These are phyloP conservation scores for Alternaria postmessia DNA, from an alignment of 2,329 filamentous ascomycete species.

Conservation along the genomic window DNA sequence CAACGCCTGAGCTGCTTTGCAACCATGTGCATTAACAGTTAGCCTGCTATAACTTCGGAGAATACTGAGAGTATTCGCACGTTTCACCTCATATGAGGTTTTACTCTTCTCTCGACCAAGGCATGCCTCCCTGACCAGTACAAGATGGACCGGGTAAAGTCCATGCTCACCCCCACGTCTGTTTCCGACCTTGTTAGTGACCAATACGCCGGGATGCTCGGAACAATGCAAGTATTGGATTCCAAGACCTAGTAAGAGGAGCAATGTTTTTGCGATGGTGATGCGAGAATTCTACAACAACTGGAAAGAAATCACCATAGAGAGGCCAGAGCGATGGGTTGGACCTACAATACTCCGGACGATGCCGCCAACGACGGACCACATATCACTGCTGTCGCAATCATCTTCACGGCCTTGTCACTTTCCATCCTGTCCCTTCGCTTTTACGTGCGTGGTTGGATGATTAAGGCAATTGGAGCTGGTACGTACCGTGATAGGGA, in stretches of 20 bases:
- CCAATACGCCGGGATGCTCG: background rate
- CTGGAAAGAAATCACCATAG: background rate
- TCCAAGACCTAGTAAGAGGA: background rate
- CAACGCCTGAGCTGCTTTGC: background rate
- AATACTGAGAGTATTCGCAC: background rate
- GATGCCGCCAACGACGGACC: slow-evolving; percentile 11
- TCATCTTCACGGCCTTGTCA: slow-evolving; percentile 14
- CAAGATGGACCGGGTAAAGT: background rate
- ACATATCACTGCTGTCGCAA: slow-evolving; percentile 14
- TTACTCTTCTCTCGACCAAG: slow-evolving; percentile 2
- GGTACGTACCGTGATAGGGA: slow-evolving; percentile 9
- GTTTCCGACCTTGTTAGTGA: background rate
- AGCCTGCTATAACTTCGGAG: background rate
- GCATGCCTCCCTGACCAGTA: background rate
- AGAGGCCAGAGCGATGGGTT: slow-evolving; percentile 15
- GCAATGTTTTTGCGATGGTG: background rate
- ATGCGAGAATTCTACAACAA: background rate
- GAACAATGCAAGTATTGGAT: background rate
- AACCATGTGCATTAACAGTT: background rate
- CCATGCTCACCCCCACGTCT: background rate
- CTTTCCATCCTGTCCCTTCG: slow-evolving; percentile 15
- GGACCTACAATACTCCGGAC: slow-evolving; percentile 22
- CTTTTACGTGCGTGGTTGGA: slow-evolving; percentile 20
- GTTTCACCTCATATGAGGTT: slow-evolving; percentile 4
- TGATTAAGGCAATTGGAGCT: slow-evolving; percentile 24